Evolutionary conservation across 257 asterid species (phyloP).

Genomic region (Ilex asprella): DNA sequence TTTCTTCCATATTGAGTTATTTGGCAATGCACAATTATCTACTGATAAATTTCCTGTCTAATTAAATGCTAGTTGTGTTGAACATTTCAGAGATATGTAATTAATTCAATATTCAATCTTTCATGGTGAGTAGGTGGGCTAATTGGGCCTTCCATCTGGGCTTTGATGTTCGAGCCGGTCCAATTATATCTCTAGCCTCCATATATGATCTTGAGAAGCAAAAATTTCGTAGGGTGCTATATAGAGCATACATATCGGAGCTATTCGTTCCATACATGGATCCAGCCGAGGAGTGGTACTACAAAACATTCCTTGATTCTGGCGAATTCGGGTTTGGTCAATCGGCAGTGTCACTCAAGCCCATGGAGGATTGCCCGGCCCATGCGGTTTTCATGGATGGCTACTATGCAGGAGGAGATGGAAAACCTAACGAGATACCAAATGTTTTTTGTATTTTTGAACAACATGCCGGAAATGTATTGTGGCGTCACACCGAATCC

Average conservation of each 20-base stretch:
- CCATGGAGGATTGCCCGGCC: not conserved
- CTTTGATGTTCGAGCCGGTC: not conserved
- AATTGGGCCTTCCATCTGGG: not conserved
- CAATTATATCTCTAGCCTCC: not conserved
- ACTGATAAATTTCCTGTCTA: too few relatives aligned
- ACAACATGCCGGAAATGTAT: not conserved
- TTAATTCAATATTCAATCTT: too few relatives aligned
- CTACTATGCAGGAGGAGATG: not conserved
- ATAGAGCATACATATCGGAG: not conserved
- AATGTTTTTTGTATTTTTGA: conserved; percentile 1
- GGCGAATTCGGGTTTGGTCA: not conserved
- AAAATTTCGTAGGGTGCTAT: not conserved
- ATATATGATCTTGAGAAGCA: not conserved
- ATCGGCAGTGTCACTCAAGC: not conserved
- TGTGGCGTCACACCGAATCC: conserved; percentile 1
- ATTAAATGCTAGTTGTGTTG: too few relatives aligned
- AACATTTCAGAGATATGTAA: too few relatives aligned
- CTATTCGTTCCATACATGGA: conserved; percentile 2
- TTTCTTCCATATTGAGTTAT: too few relatives aligned
- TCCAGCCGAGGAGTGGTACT: not conserved
- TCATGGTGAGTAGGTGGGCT: not conserved
- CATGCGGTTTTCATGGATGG: not conserved
- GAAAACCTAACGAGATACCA: not conserved
- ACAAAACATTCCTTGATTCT: not conserved
- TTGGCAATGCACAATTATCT: too few relatives aligned